Percentiles rank a stretch among this genome's conserved stretches.
phyloP scores from a whole-genome alignment of 495 filamentous ascomycete species.

The Friedmanniomyces endolithicus region DNA sequence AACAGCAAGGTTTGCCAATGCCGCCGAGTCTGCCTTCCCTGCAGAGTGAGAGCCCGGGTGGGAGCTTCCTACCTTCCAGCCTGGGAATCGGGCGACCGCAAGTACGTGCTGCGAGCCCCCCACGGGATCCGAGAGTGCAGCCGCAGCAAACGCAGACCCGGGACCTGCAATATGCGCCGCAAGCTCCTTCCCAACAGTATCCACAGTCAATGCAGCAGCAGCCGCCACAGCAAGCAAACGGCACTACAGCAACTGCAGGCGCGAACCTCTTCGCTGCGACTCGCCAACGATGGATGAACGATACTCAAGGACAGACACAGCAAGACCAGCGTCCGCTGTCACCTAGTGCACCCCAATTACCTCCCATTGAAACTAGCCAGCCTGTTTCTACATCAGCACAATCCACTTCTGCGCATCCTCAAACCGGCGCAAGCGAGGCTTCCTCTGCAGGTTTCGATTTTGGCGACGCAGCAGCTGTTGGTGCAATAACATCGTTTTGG shows the following conservation, averaged over 20 bases:
- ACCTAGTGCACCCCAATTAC: slow-evolving; percentile 4
- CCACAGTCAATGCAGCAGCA: not conserved
- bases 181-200: not conserved
- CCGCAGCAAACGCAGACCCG: not conserved
- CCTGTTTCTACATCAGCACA: not conserved
- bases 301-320: not conserved
- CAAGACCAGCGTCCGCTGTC: slow-evolving; percentile 1
- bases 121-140: not conserved
- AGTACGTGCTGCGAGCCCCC: slow-evolving; percentile 18
- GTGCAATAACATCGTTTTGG: slow-evolving; percentile 7
- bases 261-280: slow-evolving; percentile 8
- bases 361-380: slow-evolving; percentile 10
- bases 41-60: not conserved
- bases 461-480: slow-evolving; percentile 8
- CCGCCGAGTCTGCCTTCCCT: not conserved
- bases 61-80: slow-evolving; percentile 3
- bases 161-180: not conserved
- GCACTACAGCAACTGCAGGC: not conserved
- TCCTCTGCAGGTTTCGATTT: slow-evolving; percentile 13
- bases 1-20: not conserved
- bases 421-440: slow-evolving; percentile 1
- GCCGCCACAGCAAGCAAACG: not conserved
- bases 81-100: slow-evolving; percentile 25
- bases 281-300: slow-evolving; percentile 6
- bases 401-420: not conserved